phyloP scores from a whole-genome alignment of 768 basidiomycete species.

The Boletus vinaceobasis region DNA sequence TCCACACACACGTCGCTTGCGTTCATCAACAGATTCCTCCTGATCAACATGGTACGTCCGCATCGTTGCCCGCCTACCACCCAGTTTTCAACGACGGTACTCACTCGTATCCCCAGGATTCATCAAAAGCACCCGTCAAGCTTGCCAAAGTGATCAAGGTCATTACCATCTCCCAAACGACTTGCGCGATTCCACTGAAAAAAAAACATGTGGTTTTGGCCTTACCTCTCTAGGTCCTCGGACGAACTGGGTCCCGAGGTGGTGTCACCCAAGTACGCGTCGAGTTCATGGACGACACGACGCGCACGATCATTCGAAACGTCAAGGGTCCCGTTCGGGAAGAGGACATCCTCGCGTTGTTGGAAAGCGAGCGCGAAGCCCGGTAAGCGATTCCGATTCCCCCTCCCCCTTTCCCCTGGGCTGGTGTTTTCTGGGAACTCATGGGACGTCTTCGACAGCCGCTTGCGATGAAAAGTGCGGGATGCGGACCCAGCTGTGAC shows the following conservation, averaged over 20 bases:
- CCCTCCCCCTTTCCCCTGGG: background rate
- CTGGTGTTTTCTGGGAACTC: background rate
- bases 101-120: conserved; percentile 47
- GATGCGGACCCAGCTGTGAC: background rate
- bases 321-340: conserved; percentile 97
- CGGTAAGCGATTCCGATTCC: conserved; percentile 51
- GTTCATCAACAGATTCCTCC: background rate
- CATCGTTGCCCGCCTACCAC: background rate
- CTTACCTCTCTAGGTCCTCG: conserved; percentile 68
- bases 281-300: conserved; percentile 97
- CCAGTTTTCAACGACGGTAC: background rate
- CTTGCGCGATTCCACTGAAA: background rate
- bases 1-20: conserved; percentile 11
- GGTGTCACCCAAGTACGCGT: conserved; percentile 99
- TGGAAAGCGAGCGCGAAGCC: conserved; percentile 99
- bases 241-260: conserved; percentile 97
- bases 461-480: conserved; percentile 15
- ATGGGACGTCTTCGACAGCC: conserved; percentile 7
- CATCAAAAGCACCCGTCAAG: conserved; percentile 90
- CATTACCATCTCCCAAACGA: background rate
- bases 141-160: conserved; percentile 98
- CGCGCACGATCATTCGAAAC: conserved; percentile 96
- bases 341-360: conserved; percentile 92
- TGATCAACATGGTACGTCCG: conserved; percentile 24
- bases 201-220: background rate